phyloP scores from a whole-genome alignment of 2,329 filamentous ascomycete genomes.

The Cytospora chrysosperma region DNA sequence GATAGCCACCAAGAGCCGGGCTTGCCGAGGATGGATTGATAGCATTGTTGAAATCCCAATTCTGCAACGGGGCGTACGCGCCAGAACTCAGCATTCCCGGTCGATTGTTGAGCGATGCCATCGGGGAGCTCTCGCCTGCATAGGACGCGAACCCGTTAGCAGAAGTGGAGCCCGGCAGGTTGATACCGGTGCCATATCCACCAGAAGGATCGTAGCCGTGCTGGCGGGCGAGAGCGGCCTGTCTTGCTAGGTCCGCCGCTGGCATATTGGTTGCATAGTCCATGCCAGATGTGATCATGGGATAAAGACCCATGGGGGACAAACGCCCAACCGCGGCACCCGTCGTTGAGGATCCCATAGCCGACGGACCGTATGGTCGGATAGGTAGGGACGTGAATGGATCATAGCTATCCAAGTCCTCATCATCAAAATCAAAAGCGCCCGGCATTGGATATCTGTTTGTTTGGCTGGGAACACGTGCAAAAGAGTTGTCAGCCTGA shows the following conservation, averaged over 20 bases:
- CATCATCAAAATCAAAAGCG: not conserved
- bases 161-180: not conserved
- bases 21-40: conserved; percentile 12
- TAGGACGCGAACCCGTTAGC: conserved; percentile 2
- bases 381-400: not conserved
- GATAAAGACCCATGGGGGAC: conserved; percentile 8
- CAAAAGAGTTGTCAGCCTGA: not conserved
- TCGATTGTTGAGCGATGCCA: conserved; percentile 7
- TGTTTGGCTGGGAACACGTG: conserved; percentile 7
- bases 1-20: conserved; percentile 19
- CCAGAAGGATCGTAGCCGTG: conserved; percentile 13
- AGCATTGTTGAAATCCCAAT: conserved; percentile 1
- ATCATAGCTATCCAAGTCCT: not conserved
- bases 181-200: not conserved
- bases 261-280: conserved; percentile 15
- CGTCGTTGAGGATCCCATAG: not conserved
- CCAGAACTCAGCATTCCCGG: conserved; percentile 27
- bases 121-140: not conserved
- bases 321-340: not conserved
- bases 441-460: not conserved
- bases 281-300: conserved; percentile 9
- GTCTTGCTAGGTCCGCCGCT: conserved; percentile 27
- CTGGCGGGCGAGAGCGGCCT: conserved; percentile 24
- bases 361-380: not conserved
- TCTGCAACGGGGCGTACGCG: conserved; percentile 21